Evolutionary conservation across 148 eudicot genomes (phyloP), one percentile per base, ranked within the genome.

Genomic region (Amaranthus hypochondriacus): DNA sequence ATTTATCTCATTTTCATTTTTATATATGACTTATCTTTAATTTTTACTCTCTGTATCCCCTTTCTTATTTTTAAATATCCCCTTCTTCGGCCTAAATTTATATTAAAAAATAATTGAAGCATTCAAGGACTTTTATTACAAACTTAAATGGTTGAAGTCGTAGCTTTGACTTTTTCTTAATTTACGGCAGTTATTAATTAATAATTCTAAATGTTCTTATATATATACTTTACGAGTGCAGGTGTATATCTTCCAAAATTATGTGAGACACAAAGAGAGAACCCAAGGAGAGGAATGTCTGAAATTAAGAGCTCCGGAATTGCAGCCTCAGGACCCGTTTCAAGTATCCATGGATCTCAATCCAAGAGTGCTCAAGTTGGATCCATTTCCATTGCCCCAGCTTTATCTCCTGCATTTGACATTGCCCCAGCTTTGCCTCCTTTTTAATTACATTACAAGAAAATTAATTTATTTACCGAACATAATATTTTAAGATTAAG

Each of bases 171-270:
- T 28, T 28, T 28, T 28, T 28, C 39, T 28, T 28, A 28, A 28
- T 28, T 28, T 28, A 28, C 39, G 18, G 18, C 18, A 18, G 9
- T 6, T n/a, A 2, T 15, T 5, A 9, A 58, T 42, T 13, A 5
- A 15, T 58, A 14, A 1, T 0, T 12, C 1, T 28, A 51, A 28
- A 4, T 39, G 46, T 69, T 28, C 39, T 28, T 28, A 28, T 28
- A 28, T 28, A 28, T 28, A 28, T 28, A 28, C 39, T 28, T 28
- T 28, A 28, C 39, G 39, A 28, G 2, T 63, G 66, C 50, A 89
- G 93, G 93, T 4, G 86, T 85, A 0, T 89, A 77, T 83, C 91
- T 89, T 56, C 91, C 95, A 9, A 89, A 84, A 72, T 51, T 89
- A 49, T 89, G 95, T 51, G 81, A 80, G 73, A 68, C 72, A 63